Conservation (phyloP, 2,329 filamentous ascomycete species). For the Fusarium keratoplasticum region DNA sequence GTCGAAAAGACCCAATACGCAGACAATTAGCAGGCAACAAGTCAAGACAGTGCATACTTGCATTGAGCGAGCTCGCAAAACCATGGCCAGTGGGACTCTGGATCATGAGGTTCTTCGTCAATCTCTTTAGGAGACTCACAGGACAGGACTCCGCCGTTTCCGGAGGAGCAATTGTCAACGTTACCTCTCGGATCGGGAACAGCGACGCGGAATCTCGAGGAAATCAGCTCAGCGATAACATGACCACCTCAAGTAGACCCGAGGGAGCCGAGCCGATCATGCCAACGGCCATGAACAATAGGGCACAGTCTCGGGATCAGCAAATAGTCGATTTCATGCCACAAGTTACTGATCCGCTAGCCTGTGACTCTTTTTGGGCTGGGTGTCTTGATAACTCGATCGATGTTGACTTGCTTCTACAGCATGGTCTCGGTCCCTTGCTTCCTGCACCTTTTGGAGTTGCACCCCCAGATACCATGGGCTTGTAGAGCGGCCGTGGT, state of each 20-base stretch:
- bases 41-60: conserved; percentile 38
- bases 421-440: conserved; percentile 21
- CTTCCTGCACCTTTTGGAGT: conserved; percentile 18
- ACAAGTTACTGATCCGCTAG: background rate
- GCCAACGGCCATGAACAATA: background rate
- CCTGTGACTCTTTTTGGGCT: conserved; percentile 15
- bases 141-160: conserved; percentile 16
- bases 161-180: conserved; percentile 19
- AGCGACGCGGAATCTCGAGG: background rate
- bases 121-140: conserved; percentile 28
- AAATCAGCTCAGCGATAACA: rapidly evolving
- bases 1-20: conserved; percentile 22
- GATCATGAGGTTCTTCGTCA: conserved; percentile 34
- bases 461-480: background rate
- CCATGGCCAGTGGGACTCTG: conserved; percentile 35
- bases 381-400: conserved; percentile 8
- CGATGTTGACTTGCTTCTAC: conserved; percentile 27
- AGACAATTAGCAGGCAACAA: conserved; percentile 38
- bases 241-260: background rate
- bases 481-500: background rate
- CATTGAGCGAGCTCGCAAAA: conserved; percentile 30
- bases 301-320: background rate
- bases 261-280: background rate
- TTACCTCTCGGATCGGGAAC: conserved; percentile 14
- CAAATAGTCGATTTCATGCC: conserved; percentile 1